A percentile compares a stretch with the other conserved stretches of the same genome.
Conservation (phyloP, 2,329 filamentous ascomycete genomes). For the Calonectria multiphialidica region DNA sequence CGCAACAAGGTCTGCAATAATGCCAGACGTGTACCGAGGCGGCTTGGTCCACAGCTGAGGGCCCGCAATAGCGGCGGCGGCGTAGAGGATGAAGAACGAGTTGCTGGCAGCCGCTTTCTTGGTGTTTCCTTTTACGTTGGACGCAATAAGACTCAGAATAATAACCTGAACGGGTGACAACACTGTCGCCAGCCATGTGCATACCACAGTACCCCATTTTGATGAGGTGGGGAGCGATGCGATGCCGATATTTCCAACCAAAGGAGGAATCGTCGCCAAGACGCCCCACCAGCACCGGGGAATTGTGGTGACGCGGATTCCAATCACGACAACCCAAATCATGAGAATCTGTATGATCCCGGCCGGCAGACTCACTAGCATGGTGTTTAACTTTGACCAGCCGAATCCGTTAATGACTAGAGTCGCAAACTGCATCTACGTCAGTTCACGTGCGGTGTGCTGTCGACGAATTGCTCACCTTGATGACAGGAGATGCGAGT, state of each 20-base stretch:
- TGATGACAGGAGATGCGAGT: too few species aligned
- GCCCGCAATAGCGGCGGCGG: not conserved
- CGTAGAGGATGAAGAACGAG: constrained; percentile 15
- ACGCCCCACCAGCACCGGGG: not conserved
- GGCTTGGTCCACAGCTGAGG: constrained; percentile 14
- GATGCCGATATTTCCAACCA: constrained; percentile 10
- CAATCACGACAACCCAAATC: not conserved
- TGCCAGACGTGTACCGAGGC: constrained; percentile 13
- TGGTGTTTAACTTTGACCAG: not conserved
- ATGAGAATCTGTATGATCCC: not conserved
- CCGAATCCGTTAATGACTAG: too few species aligned
- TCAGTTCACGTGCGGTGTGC: too few species aligned
- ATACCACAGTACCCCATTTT: constrained; percentile 5
- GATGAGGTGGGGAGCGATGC: not conserved
- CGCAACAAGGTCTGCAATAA: constrained; percentile 15
- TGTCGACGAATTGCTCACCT: too few species aligned
- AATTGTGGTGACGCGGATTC: not conserved
- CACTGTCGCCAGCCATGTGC: constrained; percentile 9
- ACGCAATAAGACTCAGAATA: constrained; percentile 14
- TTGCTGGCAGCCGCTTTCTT: constrained; percentile 16
- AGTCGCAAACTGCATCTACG: too few species aligned
- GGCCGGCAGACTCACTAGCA: not conserved
- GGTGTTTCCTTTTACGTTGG: constrained; percentile 25
- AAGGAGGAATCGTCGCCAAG: not conserved
- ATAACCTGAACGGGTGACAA: not conserved